Evolutionary conservation across 1,139 yeast species (phyloP).

Genomic region (Lodderomyces oxycetoniae): DNA sequence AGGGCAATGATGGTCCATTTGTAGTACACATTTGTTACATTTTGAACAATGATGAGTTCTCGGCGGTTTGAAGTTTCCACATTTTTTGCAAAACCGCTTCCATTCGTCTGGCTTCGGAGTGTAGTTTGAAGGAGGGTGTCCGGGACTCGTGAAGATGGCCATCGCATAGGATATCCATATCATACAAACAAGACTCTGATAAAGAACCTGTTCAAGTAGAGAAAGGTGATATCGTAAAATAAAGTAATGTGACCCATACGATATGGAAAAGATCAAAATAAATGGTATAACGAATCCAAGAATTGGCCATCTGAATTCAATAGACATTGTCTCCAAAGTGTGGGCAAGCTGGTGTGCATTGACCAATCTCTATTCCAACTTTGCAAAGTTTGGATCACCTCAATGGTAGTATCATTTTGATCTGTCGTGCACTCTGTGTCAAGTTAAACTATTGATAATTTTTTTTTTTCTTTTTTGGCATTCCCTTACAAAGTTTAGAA

Average conservation of each 20-base stretch:
- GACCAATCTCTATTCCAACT: too few species aligned
- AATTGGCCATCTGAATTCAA: conserved; percentile 50
- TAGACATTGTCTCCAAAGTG: conserved; percentile 25
- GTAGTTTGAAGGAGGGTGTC: conserved; percentile 46
- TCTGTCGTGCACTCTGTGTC: conserved; percentile 1
- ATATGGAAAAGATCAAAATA: conserved; percentile 53
- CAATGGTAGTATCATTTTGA: too few species aligned
- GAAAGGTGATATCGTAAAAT: conserved; percentile 47
- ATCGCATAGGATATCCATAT: conserved; percentile 68
- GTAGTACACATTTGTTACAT: conserved; percentile 64
- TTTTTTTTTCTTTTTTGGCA: neutral
- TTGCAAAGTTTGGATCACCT: too few species aligned
- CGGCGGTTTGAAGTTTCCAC: conserved; percentile 90
- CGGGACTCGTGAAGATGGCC: conserved; percentile 58
- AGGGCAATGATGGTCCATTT: conserved; percentile 93
- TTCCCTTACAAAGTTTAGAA: neutral
- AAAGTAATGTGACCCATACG: conserved; percentile 60
- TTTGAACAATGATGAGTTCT: conserved; percentile 85
- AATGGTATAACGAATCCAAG: conserved; percentile 48
- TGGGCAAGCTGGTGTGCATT: neutral
- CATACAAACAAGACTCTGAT: conserved; percentile 47
- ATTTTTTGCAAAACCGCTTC: conserved; percentile 51
- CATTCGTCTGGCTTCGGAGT: conserved; percentile 27
- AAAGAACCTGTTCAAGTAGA: conserved; percentile 37
- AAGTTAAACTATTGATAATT: too few species aligned